Base-by-base conservation (phyloP, 495 filamentous ascomycete species). In the Neurospora sublineolata region DNA sequence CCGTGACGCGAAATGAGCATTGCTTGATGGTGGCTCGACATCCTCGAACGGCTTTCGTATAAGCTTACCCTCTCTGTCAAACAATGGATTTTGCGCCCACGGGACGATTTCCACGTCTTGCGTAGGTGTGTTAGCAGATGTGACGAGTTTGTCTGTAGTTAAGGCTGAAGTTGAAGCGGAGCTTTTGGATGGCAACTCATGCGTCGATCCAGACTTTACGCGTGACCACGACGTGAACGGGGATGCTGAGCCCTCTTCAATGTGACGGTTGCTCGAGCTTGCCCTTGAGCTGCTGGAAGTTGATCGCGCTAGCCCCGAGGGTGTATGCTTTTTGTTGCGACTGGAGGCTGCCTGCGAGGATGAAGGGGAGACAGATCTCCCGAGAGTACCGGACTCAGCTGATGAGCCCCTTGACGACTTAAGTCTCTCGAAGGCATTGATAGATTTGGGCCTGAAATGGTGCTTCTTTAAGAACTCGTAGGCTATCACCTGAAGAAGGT, bases 381-480 rank as follows among this genome's bases (percentile, higher is more conserved):
- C 7, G 6, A 44, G 58, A 18, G 42, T 12, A 42, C 46, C 4
- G 16, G 18, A 7, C 6, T 14, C 58, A 3, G 70, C 41, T 8
- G 37, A 40, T 36, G 39, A 64, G 11, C 18, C 37, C 38, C 69
- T 75, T 20, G 71, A 33, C 37, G 44, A 20, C 36, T 71, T 72
- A 6, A 80, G 72, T 14, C 41, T 70, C 64, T 73, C 41, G 10
- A 82, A 67, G 18, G 77, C 70, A 69, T 74, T 71, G 33, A 77
- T 68, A 46, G 76, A 64, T 20, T 79, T 82, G 23, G 91, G 89
- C 10, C 84, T 84, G 78, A 92, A 86, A 71, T 89, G 83, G 72
- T 93, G 83, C 69, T 90, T 88, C 73, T 85, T 88, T 23, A 95
- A 75, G 72, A 94, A 94, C 73, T 90, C 86, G 70, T 84, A 83